Percentiles rank a stretch among this genome's conserved stretches.
phyloP scores from a whole-genome alignment of 148 eudicot species.

The Rhododendron simsii region DNA sequence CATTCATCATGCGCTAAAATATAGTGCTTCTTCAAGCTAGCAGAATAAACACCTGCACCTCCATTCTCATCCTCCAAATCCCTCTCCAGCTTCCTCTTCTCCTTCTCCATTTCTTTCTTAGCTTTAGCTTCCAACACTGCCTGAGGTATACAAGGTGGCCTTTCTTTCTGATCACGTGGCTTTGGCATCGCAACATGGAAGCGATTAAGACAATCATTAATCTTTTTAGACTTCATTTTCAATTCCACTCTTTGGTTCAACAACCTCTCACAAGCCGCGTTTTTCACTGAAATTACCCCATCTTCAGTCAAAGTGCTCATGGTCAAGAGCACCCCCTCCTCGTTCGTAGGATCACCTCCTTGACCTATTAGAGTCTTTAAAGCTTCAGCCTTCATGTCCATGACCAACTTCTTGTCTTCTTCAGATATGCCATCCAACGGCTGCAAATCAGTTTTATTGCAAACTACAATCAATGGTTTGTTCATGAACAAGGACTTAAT shows the following conservation, averaged over 20 bases:
- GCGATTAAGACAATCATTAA: constrained; percentile 63
- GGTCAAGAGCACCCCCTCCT: constrained; percentile 12
- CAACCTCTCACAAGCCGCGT: constrained; percentile 41
- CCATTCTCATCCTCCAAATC: constrained; percentile 87
- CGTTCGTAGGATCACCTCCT: constrained; percentile 71
- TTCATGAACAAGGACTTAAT: constrained; percentile 93
- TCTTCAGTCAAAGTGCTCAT: not conserved
- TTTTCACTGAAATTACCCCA: not conserved
- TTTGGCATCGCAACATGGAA: constrained; percentile 91
- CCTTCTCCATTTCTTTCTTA: constrained; percentile 43
- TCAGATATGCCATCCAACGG: constrained; percentile 67
- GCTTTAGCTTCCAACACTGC: constrained; percentile 77
- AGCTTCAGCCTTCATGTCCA: constrained; percentile 85
- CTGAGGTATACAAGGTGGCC: constrained; percentile 76
- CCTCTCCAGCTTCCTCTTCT: constrained; percentile 65
- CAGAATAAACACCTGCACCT: constrained; percentile 96
- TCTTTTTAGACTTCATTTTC: not conserved
- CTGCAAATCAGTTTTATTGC: constrained; percentile 90
- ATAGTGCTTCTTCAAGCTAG: constrained; percentile 77
- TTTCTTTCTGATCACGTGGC: constrained; percentile 72
- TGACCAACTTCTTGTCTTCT: constrained; percentile 74
- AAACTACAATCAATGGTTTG: constrained; percentile 69
- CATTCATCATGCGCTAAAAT: constrained; percentile 79
- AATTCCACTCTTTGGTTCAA: constrained; percentile 75
- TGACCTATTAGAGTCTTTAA: constrained; percentile 70